These are phyloP conservation scores for Pythium phragmitis DNA, from an alignment of 352 stramenopile genomes.

Conservation along the genomic window DNA sequence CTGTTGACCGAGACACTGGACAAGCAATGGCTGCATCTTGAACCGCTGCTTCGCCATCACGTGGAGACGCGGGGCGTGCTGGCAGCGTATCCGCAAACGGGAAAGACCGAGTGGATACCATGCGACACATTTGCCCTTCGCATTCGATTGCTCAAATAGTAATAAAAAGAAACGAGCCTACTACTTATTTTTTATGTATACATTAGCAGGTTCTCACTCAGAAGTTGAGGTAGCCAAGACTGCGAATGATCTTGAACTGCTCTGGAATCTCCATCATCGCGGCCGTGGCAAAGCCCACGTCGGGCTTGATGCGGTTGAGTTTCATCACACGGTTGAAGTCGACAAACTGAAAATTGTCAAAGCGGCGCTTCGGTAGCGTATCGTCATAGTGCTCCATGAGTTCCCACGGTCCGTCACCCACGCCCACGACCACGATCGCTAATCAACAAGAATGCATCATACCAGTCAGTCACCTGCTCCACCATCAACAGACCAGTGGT, in stretches of 20 bases:
- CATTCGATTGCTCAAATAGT: conserved; percentile 14
- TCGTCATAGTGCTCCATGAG: conserved; percentile 70
- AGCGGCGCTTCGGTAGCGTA: conserved; percentile 47
- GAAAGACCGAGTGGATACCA: conserved; percentile 11
- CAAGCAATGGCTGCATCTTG: conserved; percentile 18
- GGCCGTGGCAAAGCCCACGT: conserved; percentile 60
- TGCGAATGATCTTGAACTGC: conserved; percentile 53
- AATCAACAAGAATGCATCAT: background rate
- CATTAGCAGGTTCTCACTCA: too few relatives aligned
- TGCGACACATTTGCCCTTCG: conserved; percentile 27
- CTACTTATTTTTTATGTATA: too few relatives aligned
- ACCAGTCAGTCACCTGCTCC: background rate
- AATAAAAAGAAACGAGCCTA: conserved; percentile 1
- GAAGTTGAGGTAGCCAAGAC: conserved; percentile 36
- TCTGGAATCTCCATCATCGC: conserved; percentile 73
- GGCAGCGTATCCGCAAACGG: background rate
- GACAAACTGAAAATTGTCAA: conserved; percentile 85
- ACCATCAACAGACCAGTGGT: too few relatives aligned
- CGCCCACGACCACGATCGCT: conserved; percentile 77
- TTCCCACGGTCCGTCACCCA: conserved; percentile 77
- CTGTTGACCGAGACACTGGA: conserved; percentile 12
- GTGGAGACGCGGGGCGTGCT: conserved; percentile 1
- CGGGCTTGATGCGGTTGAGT: conserved; percentile 48
- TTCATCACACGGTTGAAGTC: conserved; percentile 56
- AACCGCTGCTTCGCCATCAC: conserved; percentile 13